Conservation (phyloP, 805 yeast genomes). For the Candida xyloterini region DNA sequence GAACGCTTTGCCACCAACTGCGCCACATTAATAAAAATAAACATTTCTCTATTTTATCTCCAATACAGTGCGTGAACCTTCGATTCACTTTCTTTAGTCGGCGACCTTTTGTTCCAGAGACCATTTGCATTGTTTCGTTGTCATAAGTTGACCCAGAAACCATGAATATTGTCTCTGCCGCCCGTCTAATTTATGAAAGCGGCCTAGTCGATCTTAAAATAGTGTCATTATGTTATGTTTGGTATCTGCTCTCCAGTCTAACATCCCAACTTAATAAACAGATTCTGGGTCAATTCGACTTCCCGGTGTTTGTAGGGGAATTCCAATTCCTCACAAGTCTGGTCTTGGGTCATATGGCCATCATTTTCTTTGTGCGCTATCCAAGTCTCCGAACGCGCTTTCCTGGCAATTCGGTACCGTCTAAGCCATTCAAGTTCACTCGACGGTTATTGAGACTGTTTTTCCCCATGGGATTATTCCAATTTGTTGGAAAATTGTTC, state of each 20-base stretch:
- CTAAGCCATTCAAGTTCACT: slow-evolving; percentile 27
- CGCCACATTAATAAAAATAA: slow-evolving; percentile 7
- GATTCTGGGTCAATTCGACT: slow-evolving; percentile 52
- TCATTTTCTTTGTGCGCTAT: slow-evolving; percentile 8
- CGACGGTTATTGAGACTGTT: slow-evolving; percentile 45
- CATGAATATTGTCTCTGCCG: slow-evolving; percentile 1
- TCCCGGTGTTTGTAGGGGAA: slow-evolving; percentile 63
- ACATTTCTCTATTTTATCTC: neutral
- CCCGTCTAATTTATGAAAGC: neutral
- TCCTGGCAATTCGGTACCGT: slow-evolving; percentile 56
- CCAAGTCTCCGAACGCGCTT: slow-evolving; percentile 31
- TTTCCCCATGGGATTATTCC: slow-evolving; percentile 64
- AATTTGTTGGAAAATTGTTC: slow-evolving; percentile 61
- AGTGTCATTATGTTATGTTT: slow-evolving; percentile 45
- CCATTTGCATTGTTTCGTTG: neutral
- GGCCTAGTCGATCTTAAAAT: slow-evolving; percentile 34
- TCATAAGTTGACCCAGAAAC: neutral
- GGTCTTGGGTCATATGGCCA: slow-evolving; percentile 20
- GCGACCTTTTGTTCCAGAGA: neutral
- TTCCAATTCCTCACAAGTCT: slow-evolving; percentile 58
- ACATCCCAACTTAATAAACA: slow-evolving; percentile 63
- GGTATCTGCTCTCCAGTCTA: slow-evolving; percentile 62
- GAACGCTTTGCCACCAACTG: slow-evolving; percentile 1
- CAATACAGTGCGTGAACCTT: no score
- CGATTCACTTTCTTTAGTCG: neutral